Conservation (phyloP, 345 rosid genomes). For the Pistacia integerrima region DNA sequence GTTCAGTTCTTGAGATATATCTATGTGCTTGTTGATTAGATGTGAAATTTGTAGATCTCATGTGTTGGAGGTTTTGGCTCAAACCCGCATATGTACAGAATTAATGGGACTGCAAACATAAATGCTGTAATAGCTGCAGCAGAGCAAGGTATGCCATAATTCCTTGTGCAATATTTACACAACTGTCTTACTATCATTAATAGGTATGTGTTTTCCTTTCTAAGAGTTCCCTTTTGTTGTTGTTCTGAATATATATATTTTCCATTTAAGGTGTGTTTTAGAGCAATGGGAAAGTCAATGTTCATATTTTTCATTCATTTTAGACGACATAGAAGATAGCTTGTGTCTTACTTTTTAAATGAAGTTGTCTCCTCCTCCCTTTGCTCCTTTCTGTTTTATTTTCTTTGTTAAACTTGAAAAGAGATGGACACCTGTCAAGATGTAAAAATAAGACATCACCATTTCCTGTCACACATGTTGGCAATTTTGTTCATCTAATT, state of each 20-base stretch:
- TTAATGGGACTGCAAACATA: constrained; percentile 65
- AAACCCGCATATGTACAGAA: constrained; percentile 50
- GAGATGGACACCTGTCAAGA: too few species aligned
- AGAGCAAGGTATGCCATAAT: constrained; percentile 41
- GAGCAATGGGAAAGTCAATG: neutral
- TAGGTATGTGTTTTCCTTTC: neutral
- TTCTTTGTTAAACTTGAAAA: neutral
- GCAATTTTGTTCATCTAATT: too few species aligned
- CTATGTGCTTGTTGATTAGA: constrained; percentile 1
- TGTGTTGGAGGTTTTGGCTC: constrained; percentile 72
- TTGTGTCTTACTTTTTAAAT: neutral
- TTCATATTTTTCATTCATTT: neutral
- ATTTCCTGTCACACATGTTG: too few species aligned
- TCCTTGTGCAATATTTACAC: neutral
- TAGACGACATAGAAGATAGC: neutral
- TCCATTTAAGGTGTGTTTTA: neutral
- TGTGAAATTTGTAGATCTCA: constrained; percentile 43
- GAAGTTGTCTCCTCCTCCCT: neutral
- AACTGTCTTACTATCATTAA: neutral
- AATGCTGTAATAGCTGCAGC: constrained; percentile 57
- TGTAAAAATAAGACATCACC: too few species aligned
- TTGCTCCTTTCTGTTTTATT: neutral
- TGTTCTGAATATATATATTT: neutral
- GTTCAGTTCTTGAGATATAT: neutral
- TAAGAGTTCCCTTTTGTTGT: neutral